Conservation (phyloP, 768 basidiomycete species). For the Mycena floridula region DNA sequence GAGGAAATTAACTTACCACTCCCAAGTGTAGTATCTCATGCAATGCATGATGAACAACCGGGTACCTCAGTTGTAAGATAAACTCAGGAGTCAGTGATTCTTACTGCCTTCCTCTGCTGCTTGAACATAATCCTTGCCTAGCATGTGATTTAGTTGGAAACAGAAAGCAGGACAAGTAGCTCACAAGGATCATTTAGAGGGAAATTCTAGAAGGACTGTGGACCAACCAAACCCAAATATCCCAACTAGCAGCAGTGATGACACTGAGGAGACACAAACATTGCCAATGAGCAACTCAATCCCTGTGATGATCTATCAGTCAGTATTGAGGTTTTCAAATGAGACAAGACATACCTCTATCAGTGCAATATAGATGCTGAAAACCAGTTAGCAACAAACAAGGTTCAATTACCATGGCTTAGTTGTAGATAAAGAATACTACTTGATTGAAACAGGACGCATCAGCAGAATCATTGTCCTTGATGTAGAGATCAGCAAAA, state of each 20-base stretch:
- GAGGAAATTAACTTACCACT: too few species aligned
- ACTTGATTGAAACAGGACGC: constrained; percentile 33
- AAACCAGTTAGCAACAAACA: neutral
- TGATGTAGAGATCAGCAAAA: too few species aligned
- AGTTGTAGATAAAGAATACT: constrained; percentile 30
- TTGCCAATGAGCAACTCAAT: constrained; percentile 56
- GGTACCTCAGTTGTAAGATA: constrained; percentile 52
- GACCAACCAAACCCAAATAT: constrained; percentile 60
- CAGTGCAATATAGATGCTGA: constrained; percentile 50
- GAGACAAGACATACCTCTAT: constrained; percentile 34
- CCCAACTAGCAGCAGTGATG: constrained; percentile 32
- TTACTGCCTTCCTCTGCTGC: constrained; percentile 48
- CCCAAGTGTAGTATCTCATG: constrained; percentile 60
- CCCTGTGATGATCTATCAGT: constrained; percentile 42
- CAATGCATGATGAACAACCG: constrained; percentile 27
- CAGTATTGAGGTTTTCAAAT: neutral
- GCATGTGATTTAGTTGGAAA: constrained; percentile 53
- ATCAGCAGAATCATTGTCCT: constrained; percentile 46
- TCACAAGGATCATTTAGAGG: neutral
- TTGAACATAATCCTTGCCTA: constrained; percentile 41
- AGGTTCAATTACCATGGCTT: too few species aligned
- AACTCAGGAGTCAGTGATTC: constrained; percentile 61
- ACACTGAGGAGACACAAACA: constrained; percentile 25
- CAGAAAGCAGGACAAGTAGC: constrained; percentile 5
- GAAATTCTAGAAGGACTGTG: constrained; percentile 15